Percentiles rank a stretch among this genome's conserved stretches.
phyloP scores from a whole-genome alignment of 2,329 filamentous ascomycete genomes.

The Colletotrichum agaves region DNA sequence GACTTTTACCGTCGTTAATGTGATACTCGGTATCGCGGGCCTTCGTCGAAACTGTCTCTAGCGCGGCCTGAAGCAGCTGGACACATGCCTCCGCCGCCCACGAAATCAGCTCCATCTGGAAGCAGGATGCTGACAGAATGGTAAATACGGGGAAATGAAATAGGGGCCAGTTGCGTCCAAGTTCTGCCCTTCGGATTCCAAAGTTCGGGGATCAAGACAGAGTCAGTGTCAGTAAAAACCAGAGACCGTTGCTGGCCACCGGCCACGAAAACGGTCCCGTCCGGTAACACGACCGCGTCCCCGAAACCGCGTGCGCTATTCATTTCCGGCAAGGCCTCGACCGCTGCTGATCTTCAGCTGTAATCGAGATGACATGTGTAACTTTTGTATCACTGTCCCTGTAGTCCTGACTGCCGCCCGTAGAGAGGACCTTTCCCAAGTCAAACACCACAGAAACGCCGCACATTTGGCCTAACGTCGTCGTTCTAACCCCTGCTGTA shows the following conservation, averaged over 20 bases:
- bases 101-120: background rate
- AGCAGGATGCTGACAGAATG: background rate
- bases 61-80: conserved; percentile 45
- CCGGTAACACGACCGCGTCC: background rate
- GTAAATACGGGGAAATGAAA: background rate
- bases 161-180: background rate
- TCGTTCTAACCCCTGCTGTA: conserved; percentile 56
- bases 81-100: background rate
- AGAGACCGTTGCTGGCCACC: background rate
- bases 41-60: conserved; percentile 61
- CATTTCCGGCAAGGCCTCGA: background rate
- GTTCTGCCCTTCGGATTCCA: background rate
- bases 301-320: background rate
- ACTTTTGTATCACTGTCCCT: no score
- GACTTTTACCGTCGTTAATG: background rate
- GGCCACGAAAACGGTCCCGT: background rate
- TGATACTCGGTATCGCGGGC: background rate
- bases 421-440: conserved; percentile 65
- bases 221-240: background rate
- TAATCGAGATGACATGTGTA: no score
- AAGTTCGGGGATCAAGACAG: background rate
- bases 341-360: conserved; percentile 5
- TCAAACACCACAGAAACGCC: conserved; percentile 69
- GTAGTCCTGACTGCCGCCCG: no score
- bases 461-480: conserved; percentile 60